phyloP scores from a whole-genome alignment of 2,329 filamentous ascomycete species.

The Niveomyces coronatus region DNA sequence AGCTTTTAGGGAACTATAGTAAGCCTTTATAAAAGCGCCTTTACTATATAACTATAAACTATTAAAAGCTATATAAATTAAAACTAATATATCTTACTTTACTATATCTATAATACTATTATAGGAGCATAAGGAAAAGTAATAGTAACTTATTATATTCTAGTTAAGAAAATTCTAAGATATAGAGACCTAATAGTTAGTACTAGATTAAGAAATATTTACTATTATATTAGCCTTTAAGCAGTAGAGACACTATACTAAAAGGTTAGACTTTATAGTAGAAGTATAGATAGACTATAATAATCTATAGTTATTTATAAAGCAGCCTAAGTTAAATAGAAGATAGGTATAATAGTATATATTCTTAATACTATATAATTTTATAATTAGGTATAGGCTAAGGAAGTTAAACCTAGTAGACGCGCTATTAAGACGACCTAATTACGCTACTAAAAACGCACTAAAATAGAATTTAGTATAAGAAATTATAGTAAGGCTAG shows the following conservation, averaged over 20 bases:
- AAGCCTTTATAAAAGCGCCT: not conserved
- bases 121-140: not conserved
- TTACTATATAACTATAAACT: not conserved
- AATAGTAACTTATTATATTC: not conserved
- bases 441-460: not conserved
- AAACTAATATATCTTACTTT: not conserved
- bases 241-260: conserved; percentile 15
- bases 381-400: conserved; percentile 4
- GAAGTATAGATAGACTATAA: conserved; percentile 3
- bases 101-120: not conserved
- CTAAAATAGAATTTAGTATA: not conserved
- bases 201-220: not conserved
- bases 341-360: conserved; percentile 1
- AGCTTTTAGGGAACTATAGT: not conserved
- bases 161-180: not conserved
- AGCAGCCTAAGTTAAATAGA: not conserved
- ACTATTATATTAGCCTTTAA: conserved; percentile 5
- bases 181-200: not conserved
- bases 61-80: not conserved
- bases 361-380: conserved; percentile 4
- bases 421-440: not conserved
- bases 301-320: conserved; percentile 6
- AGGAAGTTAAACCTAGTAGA: not conserved
- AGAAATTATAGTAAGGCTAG: not conserved
- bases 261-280: not conserved